These are phyloP conservation scores for Singerocomus inundabilis DNA, from an alignment of 1,284 basidiomycete genomes.

Conservation along the genomic window DNA sequence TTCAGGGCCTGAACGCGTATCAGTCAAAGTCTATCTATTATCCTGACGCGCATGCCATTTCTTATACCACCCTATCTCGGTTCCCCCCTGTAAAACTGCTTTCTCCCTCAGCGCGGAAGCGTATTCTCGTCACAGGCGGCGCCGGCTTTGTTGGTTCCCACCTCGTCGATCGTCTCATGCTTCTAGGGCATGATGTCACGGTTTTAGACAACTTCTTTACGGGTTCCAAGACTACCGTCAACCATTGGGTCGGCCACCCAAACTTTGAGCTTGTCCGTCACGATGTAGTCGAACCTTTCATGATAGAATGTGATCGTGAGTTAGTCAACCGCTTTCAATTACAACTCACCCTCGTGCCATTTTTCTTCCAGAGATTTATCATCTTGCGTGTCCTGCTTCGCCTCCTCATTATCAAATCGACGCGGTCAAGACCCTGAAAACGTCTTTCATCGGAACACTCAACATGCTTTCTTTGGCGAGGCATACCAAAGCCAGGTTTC, in stretches of 20 bases:
- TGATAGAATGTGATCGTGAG: constrained; percentile 96
- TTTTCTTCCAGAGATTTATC: constrained; percentile 83
- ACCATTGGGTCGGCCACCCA: constrained; percentile 95
- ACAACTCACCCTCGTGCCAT: neutral
- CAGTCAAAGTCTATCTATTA: constrained; percentile 85
- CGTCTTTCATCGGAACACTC: constrained; percentile 94
- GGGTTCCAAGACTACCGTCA: constrained; percentile 91
- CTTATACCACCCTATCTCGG: constrained; percentile 86
- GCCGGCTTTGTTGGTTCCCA: constrained; percentile 98
- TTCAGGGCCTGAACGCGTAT: constrained; percentile 53
- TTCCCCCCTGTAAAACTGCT: constrained; percentile 92
- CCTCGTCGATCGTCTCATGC: constrained; percentile 95
- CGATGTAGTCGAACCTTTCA: constrained; percentile 94
- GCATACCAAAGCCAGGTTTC: constrained; percentile 93
- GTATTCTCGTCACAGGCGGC: constrained; percentile 92
- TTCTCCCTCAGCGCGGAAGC: constrained; percentile 75
- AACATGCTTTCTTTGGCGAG: constrained; percentile 99
- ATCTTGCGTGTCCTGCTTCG: constrained; percentile 94
- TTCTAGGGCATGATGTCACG: constrained; percentile 96
- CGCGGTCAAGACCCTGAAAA: constrained; percentile 96
- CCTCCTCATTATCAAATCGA: constrained; percentile 96
- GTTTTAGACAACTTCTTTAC: constrained; percentile 99
- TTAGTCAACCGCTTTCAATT: neutral
- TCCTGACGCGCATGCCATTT: constrained; percentile 75
- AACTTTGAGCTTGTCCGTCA: constrained; percentile 98